A percentile compares a stretch with the other conserved stretches of the same genome.
Conservation (phyloP, 2,329 filamentous ascomycete genomes). For the Penicillium sp. region DNA sequence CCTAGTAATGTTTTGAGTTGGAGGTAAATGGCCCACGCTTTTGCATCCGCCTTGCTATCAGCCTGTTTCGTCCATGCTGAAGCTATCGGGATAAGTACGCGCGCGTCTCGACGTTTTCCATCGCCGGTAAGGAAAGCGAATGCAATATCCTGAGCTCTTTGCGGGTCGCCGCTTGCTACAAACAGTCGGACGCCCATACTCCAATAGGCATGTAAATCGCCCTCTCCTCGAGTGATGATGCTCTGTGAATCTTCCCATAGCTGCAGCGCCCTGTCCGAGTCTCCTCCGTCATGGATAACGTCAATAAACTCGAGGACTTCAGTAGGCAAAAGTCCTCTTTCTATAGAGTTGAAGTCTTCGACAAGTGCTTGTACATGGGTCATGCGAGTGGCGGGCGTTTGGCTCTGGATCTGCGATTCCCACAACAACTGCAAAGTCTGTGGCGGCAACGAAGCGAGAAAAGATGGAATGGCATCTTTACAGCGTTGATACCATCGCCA, state of each 20-base stretch:
- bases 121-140: conserved; percentile 37
- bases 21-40: conserved; percentile 66
- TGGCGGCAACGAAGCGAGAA: conserved; percentile 55
- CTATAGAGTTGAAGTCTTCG: conserved; percentile 62
- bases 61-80: conserved; percentile 58
- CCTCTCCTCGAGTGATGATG: conserved; percentile 46
- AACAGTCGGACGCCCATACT: conserved; percentile 50
- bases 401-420: conserved; percentile 50
- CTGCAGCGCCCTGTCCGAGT: conserved; percentile 56
- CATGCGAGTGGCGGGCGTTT: conserved; percentile 48
- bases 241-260: conserved; percentile 59
- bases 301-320: conserved; percentile 67
- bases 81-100: conserved; percentile 61
- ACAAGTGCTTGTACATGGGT: conserved; percentile 59
- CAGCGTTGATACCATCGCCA: conserved; percentile 52
- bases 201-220: conserved; percentile 41
- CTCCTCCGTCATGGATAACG: conserved; percentile 61
- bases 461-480: conserved; percentile 42
- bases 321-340: conserved; percentile 50
- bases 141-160: conserved; percentile 49
- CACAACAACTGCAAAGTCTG: conserved; percentile 65
- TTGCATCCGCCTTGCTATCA: conserved; percentile 47
- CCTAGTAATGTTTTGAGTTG: conserved; percentile 60
- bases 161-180: conserved; percentile 43
- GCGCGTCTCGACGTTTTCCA: conserved; percentile 38